Percentiles rank a stretch among this genome's conserved stretches.
These are phyloP conservation scores for Pseudogymnoascus sp. DNA, from an alignment of 2,329 filamentous ascomycete species.

Conservation along the genomic window DNA sequence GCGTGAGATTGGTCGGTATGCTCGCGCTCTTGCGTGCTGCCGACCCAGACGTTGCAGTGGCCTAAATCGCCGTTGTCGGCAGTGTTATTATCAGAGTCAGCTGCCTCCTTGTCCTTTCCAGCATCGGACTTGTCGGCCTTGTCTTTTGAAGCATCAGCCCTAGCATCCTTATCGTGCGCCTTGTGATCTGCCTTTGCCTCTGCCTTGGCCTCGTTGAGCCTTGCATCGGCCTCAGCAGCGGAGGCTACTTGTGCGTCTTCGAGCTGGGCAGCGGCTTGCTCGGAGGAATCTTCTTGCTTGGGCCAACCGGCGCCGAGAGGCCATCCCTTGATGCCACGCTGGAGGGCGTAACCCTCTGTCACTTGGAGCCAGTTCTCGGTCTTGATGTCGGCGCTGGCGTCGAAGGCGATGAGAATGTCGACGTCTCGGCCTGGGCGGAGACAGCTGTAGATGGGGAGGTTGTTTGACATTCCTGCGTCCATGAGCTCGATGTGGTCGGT, in stretches of 20 bases:
- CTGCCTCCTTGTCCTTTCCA: slow-evolving; percentile 10
- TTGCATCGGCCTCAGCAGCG: slow-evolving; percentile 50
- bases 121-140: slow-evolving; percentile 13
- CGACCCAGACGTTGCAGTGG: slow-evolving; percentile 94
- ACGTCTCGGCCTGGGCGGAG: slow-evolving; percentile 81
- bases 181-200: slow-evolving; percentile 31
- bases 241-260: slow-evolving; percentile 56
- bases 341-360: slow-evolving; percentile 83
- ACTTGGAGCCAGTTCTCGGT: slow-evolving; percentile 95
- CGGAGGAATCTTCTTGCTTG: slow-evolving; percentile 47
- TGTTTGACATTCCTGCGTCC: slow-evolving; percentile 99
- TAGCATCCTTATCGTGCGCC: slow-evolving; percentile 29
- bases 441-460: slow-evolving; percentile 89
- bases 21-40: slow-evolving; percentile 65
- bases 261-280: slow-evolving; percentile 57
- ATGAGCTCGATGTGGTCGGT: slow-evolving; percentile 72
- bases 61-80: slow-evolving; percentile 57
- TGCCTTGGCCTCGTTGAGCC: slow-evolving; percentile 52
- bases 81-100: slow-evolving; percentile 26
- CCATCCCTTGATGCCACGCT: slow-evolving; percentile 90
- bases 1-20: slow-evolving; percentile 32
- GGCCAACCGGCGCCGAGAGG: slow-evolving; percentile 94
- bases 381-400: slow-evolving; percentile 77
- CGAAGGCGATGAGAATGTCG: slow-evolving; percentile 86
- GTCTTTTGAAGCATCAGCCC: slow-evolving; percentile 18